Base-by-base conservation (phyloP, 2,329 filamentous ascomycete genomes). In the Dothideomycetes sp. region DNA sequence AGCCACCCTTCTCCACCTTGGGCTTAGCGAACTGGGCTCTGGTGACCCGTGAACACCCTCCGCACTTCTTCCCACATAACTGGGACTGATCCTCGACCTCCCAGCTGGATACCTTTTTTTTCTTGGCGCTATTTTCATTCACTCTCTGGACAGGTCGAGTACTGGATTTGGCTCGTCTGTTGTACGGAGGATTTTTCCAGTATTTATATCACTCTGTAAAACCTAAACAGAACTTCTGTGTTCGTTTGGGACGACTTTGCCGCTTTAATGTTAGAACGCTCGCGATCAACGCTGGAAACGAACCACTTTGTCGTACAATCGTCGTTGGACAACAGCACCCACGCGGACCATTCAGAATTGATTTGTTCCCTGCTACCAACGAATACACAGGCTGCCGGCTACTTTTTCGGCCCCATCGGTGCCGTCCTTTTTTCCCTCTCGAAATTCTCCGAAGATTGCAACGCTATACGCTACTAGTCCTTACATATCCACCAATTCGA, bases 151-250 rank as follows among this genome's bases (percentile, higher is more conserved):
- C 38, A 61, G 29, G 62, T 65, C 34, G 62, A 65, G 15, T 64
- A 64, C 17, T 66, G 60, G 58, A 66, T 39, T 50, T 65, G 10
- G 62, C 64, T 37, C 54, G 54, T 41, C 42, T 58, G 29, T 36
- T 33, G 34, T n/a, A 30, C 19, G 5, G n/a, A n/a, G n/a, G n/a
- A n/a, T n/a, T n/a, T n/a, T 27, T 12, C 7, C 7, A 27, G 22
- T 7, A 27, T 27, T 27, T 12, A 27, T 27, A 27, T 27, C 22
- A 12, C 12, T 12, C 7, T 27, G 12, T 12, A 27, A 27, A 12
- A 12, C 7, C 22, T 27, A 12, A 7, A 27, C 7, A 27, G 12
- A 12, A 7, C 22, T 27, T 7, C 22, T 27, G 22, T 12, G 22
- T 12, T 27, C 7, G 22, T 7, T 27, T 27, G 22, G 22, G 22